phyloP scores from a whole-genome alignment of 2,329 filamentous ascomycete genomes.

The Sporothrix pallida region DNA sequence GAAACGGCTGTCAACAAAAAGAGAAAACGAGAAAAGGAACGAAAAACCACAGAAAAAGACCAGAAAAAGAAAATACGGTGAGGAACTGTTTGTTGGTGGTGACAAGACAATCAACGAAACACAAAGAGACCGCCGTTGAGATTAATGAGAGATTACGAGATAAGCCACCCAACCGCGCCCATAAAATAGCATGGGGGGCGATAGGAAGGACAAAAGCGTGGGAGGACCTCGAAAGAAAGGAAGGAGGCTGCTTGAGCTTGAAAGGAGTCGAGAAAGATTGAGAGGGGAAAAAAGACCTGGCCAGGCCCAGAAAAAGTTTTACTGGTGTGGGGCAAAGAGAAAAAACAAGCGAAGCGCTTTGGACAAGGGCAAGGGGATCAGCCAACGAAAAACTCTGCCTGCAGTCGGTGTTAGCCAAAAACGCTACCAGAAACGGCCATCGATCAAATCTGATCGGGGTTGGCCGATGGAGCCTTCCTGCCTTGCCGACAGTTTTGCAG shows the following conservation, averaged over 20 bases:
- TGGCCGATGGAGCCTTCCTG: constrained; percentile 20
- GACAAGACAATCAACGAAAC: background rate
- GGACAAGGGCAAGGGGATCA: background rate
- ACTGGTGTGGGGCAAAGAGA: constrained; percentile 1
- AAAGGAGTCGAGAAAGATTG: background rate
- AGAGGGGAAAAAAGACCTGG: background rate
- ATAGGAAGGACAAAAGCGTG: background rate
- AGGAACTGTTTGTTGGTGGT: background rate
- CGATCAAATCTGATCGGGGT: constrained; percentile 24
- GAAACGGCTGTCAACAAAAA: background rate
- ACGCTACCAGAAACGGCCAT: background rate
- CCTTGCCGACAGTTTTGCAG: background rate
- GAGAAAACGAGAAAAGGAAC: too few species aligned
- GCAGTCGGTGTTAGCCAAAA: background rate
- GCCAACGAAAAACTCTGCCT: constrained; percentile 24
- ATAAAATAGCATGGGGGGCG: constrained; percentile 1
- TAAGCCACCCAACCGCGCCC: constrained; percentile 22
- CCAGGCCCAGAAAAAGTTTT: constrained; percentile 23
- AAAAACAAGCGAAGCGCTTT: constrained; percentile 12
- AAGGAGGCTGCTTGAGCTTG: too few species aligned
- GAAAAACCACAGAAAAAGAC: too few species aligned
- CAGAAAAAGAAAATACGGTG: background rate
- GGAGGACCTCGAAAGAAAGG: background rate
- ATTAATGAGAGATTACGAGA: constrained; percentile 18
- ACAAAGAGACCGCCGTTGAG: background rate